These are phyloP conservation scores for Alternaria viburni DNA, from an alignment of 2,329 filamentous ascomycete species.

Conservation along the genomic window DNA sequence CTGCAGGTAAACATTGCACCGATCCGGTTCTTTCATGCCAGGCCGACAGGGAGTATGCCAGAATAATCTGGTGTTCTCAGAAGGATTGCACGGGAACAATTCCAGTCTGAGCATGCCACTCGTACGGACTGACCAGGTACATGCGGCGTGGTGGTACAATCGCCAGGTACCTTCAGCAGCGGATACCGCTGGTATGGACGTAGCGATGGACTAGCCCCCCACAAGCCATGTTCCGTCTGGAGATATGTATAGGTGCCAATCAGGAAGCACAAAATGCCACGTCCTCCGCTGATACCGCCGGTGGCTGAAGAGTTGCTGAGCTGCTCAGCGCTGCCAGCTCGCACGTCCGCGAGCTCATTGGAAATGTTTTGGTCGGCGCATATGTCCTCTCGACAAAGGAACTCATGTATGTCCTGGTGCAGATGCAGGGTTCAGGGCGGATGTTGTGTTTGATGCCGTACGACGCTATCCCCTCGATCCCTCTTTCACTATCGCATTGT, in stretches of 20 bases:
- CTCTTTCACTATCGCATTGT: constrained; percentile 31
- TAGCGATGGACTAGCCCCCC: background rate
- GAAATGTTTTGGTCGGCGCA: constrained; percentile 24
- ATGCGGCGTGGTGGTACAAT: constrained; percentile 4
- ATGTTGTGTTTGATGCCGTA: constrained; percentile 44
- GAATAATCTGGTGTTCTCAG: constrained; percentile 3
- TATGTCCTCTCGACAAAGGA: constrained; percentile 17
- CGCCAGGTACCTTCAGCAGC: background rate
- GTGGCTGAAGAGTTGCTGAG: constrained; percentile 4
- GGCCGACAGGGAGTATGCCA: constrained; percentile 23
- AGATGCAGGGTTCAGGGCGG: constrained; percentile 38
- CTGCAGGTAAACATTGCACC: constrained; percentile 38
- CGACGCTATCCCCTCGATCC: constrained; percentile 44
- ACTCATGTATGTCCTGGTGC: constrained; percentile 13
- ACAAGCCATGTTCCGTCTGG: background rate
- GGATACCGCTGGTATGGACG: background rate
- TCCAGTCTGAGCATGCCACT: constrained; percentile 12
- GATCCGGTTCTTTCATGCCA: constrained; percentile 31
- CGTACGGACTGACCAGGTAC: constrained; percentile 8
- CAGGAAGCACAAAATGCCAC: background rate
- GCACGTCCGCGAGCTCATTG: constrained; percentile 15
- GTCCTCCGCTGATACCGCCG: background rate
- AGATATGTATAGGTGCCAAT: background rate
- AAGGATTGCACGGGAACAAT: constrained; percentile 16
- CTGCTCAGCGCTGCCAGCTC: constrained; percentile 11